A percentile compares a stretch with the other conserved stretches of the same genome.
These are phyloP conservation scores for Diaporthe longicolla DNA, from an alignment of 2,329 filamentous ascomycete genomes.

Conservation along the genomic window DNA sequence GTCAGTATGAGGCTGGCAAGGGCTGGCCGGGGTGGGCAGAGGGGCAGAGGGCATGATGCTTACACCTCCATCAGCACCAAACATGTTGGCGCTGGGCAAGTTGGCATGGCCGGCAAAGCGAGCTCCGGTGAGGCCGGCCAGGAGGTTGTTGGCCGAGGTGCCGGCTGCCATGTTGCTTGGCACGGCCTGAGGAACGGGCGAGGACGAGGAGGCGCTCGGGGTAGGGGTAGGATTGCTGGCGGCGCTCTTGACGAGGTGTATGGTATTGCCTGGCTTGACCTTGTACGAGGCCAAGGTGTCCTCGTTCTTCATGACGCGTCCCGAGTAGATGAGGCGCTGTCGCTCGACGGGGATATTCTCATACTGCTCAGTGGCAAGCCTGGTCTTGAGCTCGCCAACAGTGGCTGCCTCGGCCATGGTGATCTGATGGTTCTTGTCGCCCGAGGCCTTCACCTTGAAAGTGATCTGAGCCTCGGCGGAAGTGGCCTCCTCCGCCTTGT, in stretches of 20 bases:
- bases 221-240: constrained; percentile 79
- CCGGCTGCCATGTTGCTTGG: constrained; percentile 86
- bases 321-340: constrained; percentile 97
- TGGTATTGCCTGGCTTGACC: constrained; percentile 95
- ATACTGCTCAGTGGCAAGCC: constrained; percentile 84
- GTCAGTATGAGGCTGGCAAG: constrained; percentile 44
- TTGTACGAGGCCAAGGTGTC: constrained; percentile 90
- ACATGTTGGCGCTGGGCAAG: constrained; percentile 87
- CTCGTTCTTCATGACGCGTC: constrained; percentile 94
- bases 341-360: constrained; percentile 90
- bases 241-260: constrained; percentile 97
- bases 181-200: constrained; percentile 70
- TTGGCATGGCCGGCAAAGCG: constrained; percentile 93
- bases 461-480: constrained; percentile 83
- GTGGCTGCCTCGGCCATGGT: constrained; percentile 83
- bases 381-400: constrained; percentile 89
- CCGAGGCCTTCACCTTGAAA: constrained; percentile 98
- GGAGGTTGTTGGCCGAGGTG: constrained; percentile 83
- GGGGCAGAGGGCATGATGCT: constrained; percentile 56
- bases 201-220: constrained; percentile 57
- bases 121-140: constrained; percentile 92
- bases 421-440: constrained; percentile 85
- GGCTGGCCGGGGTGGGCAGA: neutral
- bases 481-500: constrained; percentile 70
- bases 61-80: constrained; percentile 95